These are phyloP conservation scores for Hyphodiscus sp. DNA, from an alignment of 2,329 filamentous ascomycete genomes.

Conservation along the genomic window DNA sequence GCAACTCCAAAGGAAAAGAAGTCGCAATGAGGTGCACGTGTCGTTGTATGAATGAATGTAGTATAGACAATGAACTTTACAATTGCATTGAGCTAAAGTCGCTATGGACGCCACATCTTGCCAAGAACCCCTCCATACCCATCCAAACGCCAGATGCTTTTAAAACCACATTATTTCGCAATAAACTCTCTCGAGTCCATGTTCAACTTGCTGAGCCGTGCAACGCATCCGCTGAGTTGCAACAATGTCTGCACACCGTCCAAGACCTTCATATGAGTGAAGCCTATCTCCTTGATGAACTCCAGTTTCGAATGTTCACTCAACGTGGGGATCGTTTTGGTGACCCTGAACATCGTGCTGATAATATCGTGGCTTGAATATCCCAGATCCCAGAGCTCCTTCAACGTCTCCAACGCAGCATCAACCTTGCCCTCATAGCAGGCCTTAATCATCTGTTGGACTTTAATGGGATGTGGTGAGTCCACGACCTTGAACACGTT, in stretches of 20 bases:
- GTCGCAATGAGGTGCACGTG: conserved; percentile 8
- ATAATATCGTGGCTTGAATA: conserved; percentile 99
- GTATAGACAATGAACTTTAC: background rate
- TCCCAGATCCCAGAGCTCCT: conserved; percentile 88
- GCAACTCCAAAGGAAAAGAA: conserved; percentile 9
- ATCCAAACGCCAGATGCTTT: conserved; percentile 21
- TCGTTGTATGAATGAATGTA: background rate
- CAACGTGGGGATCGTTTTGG: conserved; percentile 86
- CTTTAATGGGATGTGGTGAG: conserved; percentile 93
- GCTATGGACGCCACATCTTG: background rate
- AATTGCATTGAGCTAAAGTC: background rate
- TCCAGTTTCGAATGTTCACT: conserved; percentile 94
- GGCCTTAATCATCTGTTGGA: conserved; percentile 96
- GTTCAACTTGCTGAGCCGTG: conserved; percentile 87
- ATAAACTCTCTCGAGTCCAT: conserved; percentile 86
- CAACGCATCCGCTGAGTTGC: conserved; percentile 88
- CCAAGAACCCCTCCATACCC: background rate
- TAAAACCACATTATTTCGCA: conserved; percentile 17
- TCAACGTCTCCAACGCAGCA: conserved; percentile 74
- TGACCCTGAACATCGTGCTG: conserved; percentile 98
- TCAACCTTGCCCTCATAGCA: conserved; percentile 92
- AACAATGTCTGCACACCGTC: conserved; percentile 94
- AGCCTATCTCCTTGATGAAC: conserved; percentile 97
- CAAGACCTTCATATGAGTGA: conserved; percentile 98
- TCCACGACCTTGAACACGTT: conserved; percentile 98